These are phyloP conservation scores for Hypoxylon sp. DNA, from an alignment of 2,329 filamentous ascomycete genomes.

Conservation along the genomic window DNA sequence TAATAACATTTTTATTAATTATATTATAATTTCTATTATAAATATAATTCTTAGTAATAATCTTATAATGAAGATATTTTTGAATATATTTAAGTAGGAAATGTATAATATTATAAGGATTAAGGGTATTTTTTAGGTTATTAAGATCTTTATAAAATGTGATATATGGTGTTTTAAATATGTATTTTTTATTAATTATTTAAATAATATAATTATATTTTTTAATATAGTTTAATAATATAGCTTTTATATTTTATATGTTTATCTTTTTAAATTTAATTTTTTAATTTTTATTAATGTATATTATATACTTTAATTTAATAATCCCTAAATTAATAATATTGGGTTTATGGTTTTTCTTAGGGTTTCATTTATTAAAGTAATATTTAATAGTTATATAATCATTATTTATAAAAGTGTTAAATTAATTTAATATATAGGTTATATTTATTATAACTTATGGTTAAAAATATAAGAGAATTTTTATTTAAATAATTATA, in stretches of 20 bases:
- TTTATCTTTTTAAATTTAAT: background rate
- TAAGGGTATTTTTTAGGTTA: background rate
- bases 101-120: background rate
- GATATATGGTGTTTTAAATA: background rate
- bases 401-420: background rate
- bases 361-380: background rate
- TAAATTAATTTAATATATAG: background rate
- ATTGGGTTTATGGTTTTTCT: background rate
- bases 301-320: background rate
- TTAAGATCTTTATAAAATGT: background rate
- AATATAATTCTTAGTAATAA: background rate
- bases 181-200: background rate
- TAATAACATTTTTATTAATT: background rate
- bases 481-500: background rate
- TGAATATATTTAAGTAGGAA: background rate
- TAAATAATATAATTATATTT: background rate
- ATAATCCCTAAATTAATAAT: background rate
- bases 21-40: background rate
- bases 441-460: background rate
- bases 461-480: background rate
- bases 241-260: too few relatives aligned
- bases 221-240: too few relatives aligned
- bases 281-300: too few relatives aligned
- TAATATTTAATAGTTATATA: background rate
- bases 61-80: background rate